Evolutionary conservation across 78 protist species (phyloP), one percentile per base, ranked within the genome.

Genomic region (Emiliania huxleyi): DNA sequence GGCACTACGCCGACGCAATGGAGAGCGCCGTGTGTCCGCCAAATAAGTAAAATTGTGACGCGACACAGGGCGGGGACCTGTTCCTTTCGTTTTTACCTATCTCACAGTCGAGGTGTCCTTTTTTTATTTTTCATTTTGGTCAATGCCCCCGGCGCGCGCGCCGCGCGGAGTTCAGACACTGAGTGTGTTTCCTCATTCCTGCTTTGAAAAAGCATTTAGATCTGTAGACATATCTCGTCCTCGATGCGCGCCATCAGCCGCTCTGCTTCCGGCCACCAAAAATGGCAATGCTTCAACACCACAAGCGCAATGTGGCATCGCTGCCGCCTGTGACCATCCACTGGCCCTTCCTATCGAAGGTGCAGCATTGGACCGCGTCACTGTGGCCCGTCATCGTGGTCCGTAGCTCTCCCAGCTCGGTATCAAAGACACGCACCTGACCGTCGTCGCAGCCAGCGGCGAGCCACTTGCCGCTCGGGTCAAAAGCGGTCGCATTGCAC

Each of bases 341-440:
- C 22, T 42, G 12, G 87, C 52, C 45, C 38, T 23, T 18, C 2
- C 25, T 0, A 42, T 43, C 94, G 79, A 93, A 93, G 69, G 37
- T 89, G 33, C 15, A 37, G 55, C 87, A 55, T 90, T 93, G 94
- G 43, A 93, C 94, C 12, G 94, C 91, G n/a, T 93, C 94, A 25
- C 52, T 42, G 46, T 93, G 94, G 35, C 94, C 94, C 22, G 18
- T 4, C 44, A 93, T 1, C 35, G 26, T 35, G 6, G 6, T 1
- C 35, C 2, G 44, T 1, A 77, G n/a, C 46, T 40, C 48, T 15
- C 11, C 18, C 23, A 3, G 23, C 75, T 8, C 11, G 18, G 44
- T 26, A 22, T 77, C 83, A n/a, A 62, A 69, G 38, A 79, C 0
- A 29, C 87, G 89, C 19, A 81, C 35, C 25, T 4, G 19, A 18